Conservation (phyloP, 495 filamentous ascomycete species). For the Penicillium cosmopolitanum region DNA sequence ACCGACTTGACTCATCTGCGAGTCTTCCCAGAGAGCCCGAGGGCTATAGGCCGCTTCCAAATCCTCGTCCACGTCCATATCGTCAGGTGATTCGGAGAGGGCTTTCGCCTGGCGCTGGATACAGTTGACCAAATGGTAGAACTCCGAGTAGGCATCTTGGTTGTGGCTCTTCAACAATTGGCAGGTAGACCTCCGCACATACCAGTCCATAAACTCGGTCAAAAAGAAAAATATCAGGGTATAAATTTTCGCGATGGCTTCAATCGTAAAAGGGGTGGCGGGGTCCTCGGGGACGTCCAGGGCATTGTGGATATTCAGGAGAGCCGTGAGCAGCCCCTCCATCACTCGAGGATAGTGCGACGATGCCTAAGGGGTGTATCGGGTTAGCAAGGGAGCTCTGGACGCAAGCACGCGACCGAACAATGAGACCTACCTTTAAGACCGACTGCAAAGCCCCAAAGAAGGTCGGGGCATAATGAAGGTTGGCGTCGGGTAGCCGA, state of each 20-base stretch:
- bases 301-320: slow-evolving; percentile 48
- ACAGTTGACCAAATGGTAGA: slow-evolving; percentile 44
- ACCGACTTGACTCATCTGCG: slow-evolving; percentile 44
- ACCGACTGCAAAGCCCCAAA: slow-evolving; percentile 50
- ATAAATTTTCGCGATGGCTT: slow-evolving; percentile 46
- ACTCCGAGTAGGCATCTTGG: slow-evolving; percentile 48
- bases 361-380: slow-evolving; percentile 38
- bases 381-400: not conserved
- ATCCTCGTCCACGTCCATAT: slow-evolving; percentile 38
- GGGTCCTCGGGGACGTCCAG: slow-evolving; percentile 29
- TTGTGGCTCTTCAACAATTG: slow-evolving; percentile 49
- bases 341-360: slow-evolving; percentile 49
- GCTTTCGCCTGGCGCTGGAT: slow-evolving; percentile 36
- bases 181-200: slow-evolving; percentile 44
- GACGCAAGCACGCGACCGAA: not conserved
- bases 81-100: slow-evolving; percentile 24
- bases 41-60: slow-evolving; percentile 27
- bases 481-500: slow-evolving; percentile 39
- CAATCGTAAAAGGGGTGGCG: slow-evolving; percentile 23
- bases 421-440: slow-evolving; percentile 42
- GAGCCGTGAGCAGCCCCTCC: slow-evolving; percentile 44
- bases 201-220: slow-evolving; percentile 53
- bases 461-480: slow-evolving; percentile 46
- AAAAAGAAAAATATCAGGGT: slow-evolving; percentile 51
- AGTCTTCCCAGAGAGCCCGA: slow-evolving; percentile 38